Base-by-base conservation (phyloP, 176 grass and related monocot genomes). In the Cenchrus fungigraminus region DNA sequence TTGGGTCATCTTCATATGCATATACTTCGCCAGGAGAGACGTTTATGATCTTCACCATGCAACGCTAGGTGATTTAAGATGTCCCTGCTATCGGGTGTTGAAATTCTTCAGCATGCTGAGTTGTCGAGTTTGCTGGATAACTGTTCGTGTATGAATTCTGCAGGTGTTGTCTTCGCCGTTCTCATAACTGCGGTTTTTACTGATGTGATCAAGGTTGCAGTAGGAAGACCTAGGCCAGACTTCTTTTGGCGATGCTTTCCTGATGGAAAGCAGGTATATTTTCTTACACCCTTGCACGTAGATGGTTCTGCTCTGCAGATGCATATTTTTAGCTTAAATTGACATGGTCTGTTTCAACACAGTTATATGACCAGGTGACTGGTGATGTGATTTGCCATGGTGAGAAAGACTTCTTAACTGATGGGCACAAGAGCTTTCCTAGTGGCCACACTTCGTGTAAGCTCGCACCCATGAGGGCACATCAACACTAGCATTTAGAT, bases 211-310 rank as follows among this genome's bases (percentile, higher is more conserved):
- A 96, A 96, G 87, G 81, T 69, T 80, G 79, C 90, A 32, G 90
- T 92, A 78, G 97, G 97, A 12, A 91, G 94, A 82, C 97, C 90
- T 22, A 87, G 97, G 83, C 97, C 94, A 7, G 94, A 96, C 84
- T 96, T 99, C 81, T 99, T 92, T 72, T 96, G 94, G 94, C 88
- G 94, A 28, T 95, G 93, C 32, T 99, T 99, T 77, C 97, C 97
- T 16, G 91, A 99, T 88, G 94, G 97, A 86, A 94, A 91, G 79
- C 82, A 94, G 89, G 97, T 94, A 81, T 59, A 76, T 71, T 80
- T 78, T 59, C 63, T 14, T 32, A 44, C 6, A 46, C 14, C 7
- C 17, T 6, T 12, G 12, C 68, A 28, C 20, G 4, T 14, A 17
- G 10, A 68, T 46, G 13, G 6, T 74, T 68, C 7, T 29, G 6